These are phyloP conservation scores for Berkeleyomyces basicola DNA, from an alignment of 2,329 filamentous ascomycete genomes.

Conservation along the genomic window DNA sequence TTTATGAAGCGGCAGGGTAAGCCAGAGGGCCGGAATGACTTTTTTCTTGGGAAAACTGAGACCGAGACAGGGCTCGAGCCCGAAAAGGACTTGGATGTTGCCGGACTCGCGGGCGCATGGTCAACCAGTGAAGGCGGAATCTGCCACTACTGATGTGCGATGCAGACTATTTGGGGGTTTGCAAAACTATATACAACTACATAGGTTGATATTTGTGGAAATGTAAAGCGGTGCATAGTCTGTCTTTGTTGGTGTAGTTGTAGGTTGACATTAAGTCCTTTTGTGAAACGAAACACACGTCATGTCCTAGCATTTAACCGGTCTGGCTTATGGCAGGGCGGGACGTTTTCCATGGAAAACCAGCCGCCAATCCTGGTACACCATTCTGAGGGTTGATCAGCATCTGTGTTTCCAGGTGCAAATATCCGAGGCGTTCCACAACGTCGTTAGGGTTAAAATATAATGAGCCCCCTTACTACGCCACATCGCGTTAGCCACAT, in stretches of 20 bases:
- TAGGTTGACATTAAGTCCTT: neutral
- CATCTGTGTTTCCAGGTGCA: no score
- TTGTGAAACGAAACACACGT: neutral
- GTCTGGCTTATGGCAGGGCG: neutral
- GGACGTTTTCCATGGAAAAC: neutral
- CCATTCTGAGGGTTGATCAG: neutral
- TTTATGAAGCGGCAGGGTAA: slow-evolving; percentile 39
- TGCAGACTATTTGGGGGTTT: neutral
- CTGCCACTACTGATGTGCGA: slow-evolving; percentile 31
- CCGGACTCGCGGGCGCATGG: slow-evolving; percentile 71
- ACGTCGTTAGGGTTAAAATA: neutral
- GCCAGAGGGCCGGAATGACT: slow-evolving; percentile 35
- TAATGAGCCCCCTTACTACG: neutral
- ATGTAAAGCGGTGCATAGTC: neutral
- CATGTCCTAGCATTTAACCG: neutral
- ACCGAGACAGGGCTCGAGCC: slow-evolving; percentile 22
- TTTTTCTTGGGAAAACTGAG: slow-evolving; percentile 39
- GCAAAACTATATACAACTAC: neutral
- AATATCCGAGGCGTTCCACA: neutral
- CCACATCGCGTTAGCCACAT: neutral
- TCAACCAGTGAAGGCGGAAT: slow-evolving; percentile 65
- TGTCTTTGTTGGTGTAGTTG: neutral
- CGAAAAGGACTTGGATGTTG: slow-evolving; percentile 31
- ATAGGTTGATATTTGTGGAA: neutral
- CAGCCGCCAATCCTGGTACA: neutral